Evolutionary conservation across 1,139 yeast species (phyloP).

Genomic region (Arxiozyma telluris): DNA sequence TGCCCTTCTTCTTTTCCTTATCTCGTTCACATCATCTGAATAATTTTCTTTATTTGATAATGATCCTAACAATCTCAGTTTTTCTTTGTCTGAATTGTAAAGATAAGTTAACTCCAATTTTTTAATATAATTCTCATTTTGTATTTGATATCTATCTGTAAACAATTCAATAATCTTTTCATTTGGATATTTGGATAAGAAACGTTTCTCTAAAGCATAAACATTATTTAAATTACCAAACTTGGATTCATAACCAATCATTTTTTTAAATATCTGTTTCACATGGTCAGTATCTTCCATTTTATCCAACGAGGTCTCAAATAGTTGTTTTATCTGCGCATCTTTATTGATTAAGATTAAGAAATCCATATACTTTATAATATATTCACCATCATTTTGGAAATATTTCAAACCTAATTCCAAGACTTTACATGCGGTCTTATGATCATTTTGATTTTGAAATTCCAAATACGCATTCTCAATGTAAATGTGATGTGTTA

Average conservation of each 20-base stretch:
- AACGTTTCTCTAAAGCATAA: slow-evolving; percentile 56
- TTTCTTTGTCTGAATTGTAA: slow-evolving; percentile 6
- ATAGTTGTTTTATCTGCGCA: slow-evolving; percentile 71
- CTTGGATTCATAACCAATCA: slow-evolving; percentile 44
- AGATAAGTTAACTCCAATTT: slow-evolving; percentile 25
- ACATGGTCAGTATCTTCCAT: slow-evolving; percentile 32
- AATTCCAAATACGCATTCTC: slow-evolving; percentile 81
- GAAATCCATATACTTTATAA: slow-evolving; percentile 64
- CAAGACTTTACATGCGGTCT: slow-evolving; percentile 68
- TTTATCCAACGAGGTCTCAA: slow-evolving; percentile 55
- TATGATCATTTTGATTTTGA: slow-evolving; percentile 48
- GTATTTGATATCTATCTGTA: slow-evolving; percentile 34
- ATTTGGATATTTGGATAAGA: slow-evolving; percentile 55
- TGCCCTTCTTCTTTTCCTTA: slow-evolving; percentile 6
- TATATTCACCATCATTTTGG: slow-evolving; percentile 47
- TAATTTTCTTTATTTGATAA: slow-evolving; percentile 9
- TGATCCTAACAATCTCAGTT: neutral
- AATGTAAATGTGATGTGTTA: slow-evolving; percentile 69
- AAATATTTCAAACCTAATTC: slow-evolving; percentile 69
- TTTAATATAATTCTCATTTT: slow-evolving; percentile 25
- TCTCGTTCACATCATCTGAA: slow-evolving; percentile 11
- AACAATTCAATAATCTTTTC: slow-evolving; percentile 33
- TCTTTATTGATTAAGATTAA: slow-evolving; percentile 65
- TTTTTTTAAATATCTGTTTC: slow-evolving; percentile 40
- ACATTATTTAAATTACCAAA: slow-evolving; percentile 67